Evolutionary conservation across 108 stramenopile genomes (phyloP), one percentile per base, ranked within the genome.

Genomic region (Cyclostephanos tholiformis): DNA sequence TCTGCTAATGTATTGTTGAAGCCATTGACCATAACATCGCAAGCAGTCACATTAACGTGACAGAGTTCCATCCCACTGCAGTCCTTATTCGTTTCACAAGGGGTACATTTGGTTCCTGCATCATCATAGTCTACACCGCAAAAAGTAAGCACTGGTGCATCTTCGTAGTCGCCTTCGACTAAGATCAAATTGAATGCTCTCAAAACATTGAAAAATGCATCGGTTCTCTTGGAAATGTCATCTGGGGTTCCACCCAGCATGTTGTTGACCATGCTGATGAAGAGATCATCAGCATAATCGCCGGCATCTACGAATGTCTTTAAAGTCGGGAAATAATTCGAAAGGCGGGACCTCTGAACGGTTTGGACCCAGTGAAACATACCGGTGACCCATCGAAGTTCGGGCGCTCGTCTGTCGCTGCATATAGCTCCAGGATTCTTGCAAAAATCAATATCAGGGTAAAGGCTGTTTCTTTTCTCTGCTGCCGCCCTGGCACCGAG

Each of bases 371-470:
- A 84, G 60, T 84, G 75, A 69, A 73, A 84, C 69, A 84, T 69
- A 6, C 83, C 83, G 29, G 83, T 76, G 20, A 76, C 55, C 83
- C 83, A 84, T 19, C 75, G 67, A 8, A 84, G 74, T 50, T 80
- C 79, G 17, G 63, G 67, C 26, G 69, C 63, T 29, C 62, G 63
- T 13, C 30, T 26, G 38, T 70, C 75, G 50, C 41, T 76, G 60
- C 79, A 80, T 36, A 80, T 80, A 1, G 67, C 60, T 11, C 75
- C 73, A 9, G 79, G 79, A 64, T 80, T 71, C 12, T 53, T 51
- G 35, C 79, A 80, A 20, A 80, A 80, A 38, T 80, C 61, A 63
- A 80, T 75, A 53, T 75, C 63, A 8, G 73, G 74, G 61, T 80
- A 80, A 32, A 75, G 63, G 16, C 64, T 57, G 1, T 58, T 2